Evolutionary conservation across 2,329 filamentous ascomycete species (phyloP), one percentile per base, ranked within the genome.

Genomic region (Ascochyta koolunga): DNA sequence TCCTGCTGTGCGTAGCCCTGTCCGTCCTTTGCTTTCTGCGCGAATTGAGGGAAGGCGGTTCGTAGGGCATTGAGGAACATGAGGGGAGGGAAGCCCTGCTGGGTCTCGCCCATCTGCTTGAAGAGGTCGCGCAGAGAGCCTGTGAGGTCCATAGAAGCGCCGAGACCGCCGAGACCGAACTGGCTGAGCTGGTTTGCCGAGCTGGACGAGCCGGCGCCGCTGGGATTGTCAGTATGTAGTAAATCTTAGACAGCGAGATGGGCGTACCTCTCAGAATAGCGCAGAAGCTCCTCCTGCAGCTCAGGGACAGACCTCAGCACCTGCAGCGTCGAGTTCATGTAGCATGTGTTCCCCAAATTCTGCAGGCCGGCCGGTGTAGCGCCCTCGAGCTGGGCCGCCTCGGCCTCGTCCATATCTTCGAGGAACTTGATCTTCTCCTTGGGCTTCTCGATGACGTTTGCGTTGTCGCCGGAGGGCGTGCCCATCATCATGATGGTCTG

Each of bases 401-500:
- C 93, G 25, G 92, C 93, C 73, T 96, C 93, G 22, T 91, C 96
- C 93, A 99, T 97, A 74, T 99, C 95, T 77, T 99, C 95, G 59
- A 96, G 78, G 68, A 99, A 99, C 76, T 90, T 95, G 29, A 93
- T 83, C 64, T 85, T 83, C 70, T 96, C 89, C 71, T 89, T 90
- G 27, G 95, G 95, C 47, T 80, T 79, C 46, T 89, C 86, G 55
- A 88, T 80, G 25, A 90, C 80, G 18, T 77, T 82, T 15, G 79
- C 76, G 43, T 84, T 77, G 44, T 84, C 86, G 13, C 85, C 86
- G 18, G 89, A 87, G 4, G 93, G 89, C 3, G 91, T 95, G 32
- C 96, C 96, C 84, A 99, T 91, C 89, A 99, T 96, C 87, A 96
- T 96, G 74, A 99, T 90, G 19, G 81, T 84, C 75, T 96, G 91